These are phyloP conservation scores for Colletotrichum sp. DNA, from an alignment of 2,329 filamentous ascomycete genomes.

Conservation along the genomic window DNA sequence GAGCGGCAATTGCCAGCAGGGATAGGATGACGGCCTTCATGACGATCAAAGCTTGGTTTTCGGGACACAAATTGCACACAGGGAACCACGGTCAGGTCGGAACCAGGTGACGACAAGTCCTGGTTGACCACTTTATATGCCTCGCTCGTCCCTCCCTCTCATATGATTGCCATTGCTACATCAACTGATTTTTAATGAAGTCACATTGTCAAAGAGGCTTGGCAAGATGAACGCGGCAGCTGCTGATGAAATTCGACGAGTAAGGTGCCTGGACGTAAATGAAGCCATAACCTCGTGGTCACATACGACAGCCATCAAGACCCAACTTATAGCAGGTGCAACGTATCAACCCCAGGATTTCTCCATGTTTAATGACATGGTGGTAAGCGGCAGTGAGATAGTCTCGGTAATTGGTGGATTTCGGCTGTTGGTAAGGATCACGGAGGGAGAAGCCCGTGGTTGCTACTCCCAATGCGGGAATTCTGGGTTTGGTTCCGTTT, in stretches of 20 bases:
- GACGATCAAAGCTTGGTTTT: slow-evolving; percentile 1
- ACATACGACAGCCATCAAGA: neutral
- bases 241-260: neutral
- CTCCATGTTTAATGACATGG: neutral
- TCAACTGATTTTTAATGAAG: neutral
- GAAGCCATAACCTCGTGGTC: neutral
- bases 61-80: neutral
- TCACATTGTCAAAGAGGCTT: neutral
- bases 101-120: neutral
- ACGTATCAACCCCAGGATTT: neutral
- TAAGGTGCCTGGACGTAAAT: neutral
- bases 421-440: neutral
- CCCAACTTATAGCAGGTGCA: neutral
- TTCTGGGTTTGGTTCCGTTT: neutral
- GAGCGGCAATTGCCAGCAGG: slow-evolving; percentile 36
- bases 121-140: neutral
- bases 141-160: neutral
- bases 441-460: slow-evolving; percentile 1
- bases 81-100: neutral
- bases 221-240: neutral
- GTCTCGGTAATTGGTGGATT: slow-evolving; percentile 20
- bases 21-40: slow-evolving; percentile 43
- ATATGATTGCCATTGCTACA: neutral
- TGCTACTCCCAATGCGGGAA: neutral
- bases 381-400: neutral